These are phyloP conservation scores for Gastrodia elata DNA, from an alignment of 106 monocot species.

Conservation along the genomic window DNA sequence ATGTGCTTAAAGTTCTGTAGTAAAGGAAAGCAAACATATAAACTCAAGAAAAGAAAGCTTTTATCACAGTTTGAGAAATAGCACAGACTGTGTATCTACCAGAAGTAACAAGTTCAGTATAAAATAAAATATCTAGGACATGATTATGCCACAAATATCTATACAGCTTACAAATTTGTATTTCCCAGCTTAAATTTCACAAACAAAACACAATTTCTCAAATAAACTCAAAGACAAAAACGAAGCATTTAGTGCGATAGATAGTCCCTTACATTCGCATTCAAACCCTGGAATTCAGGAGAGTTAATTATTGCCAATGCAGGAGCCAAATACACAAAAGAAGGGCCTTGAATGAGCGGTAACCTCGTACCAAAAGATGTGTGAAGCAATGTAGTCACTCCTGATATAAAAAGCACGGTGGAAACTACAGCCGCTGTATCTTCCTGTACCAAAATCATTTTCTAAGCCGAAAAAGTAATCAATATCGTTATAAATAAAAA, in stretches of 20 bases:
- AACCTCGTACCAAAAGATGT: conserved; percentile 78
- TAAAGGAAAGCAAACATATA: background rate
- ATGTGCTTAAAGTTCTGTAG: conserved; percentile 91
- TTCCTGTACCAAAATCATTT: conserved; percentile 36
- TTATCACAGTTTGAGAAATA: background rate
- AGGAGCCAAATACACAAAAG: conserved; percentile 89
- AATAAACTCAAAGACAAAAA: background rate
- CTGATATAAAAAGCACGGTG: conserved; percentile 76
- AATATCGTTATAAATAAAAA: background rate
- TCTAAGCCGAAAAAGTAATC: background rate
- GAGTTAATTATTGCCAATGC: conserved; percentile 80
- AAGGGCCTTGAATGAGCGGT: conserved; percentile 85
- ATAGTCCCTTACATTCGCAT: conserved; percentile 55
- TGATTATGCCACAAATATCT: conserved; percentile 3
- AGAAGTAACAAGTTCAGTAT: background rate
- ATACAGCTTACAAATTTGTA: background rate
- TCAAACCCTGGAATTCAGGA: conserved; percentile 57
- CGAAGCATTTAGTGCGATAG: background rate
- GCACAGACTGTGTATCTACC: background rate
- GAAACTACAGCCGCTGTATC: conserved; percentile 81
- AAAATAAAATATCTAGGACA: background rate
- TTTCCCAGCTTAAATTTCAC: background rate
- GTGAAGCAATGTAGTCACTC: conserved; percentile 83
- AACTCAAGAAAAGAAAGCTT: background rate
- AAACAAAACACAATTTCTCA: background rate